phyloP scores from a whole-genome alignment of 306 rosid genomes.

The Dryas drummondii region DNA sequence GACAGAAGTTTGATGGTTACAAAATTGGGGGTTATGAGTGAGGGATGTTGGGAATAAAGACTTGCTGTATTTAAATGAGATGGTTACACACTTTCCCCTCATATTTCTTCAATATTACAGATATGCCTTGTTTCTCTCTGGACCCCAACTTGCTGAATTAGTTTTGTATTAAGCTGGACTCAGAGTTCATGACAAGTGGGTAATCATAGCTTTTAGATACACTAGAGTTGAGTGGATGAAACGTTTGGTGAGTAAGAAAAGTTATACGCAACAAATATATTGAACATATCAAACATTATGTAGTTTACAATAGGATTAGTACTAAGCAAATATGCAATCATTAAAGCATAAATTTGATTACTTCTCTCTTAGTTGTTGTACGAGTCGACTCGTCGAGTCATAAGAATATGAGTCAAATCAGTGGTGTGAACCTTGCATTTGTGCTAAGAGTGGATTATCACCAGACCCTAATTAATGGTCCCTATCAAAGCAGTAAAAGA shows the following conservation, averaged over 20 bases:
- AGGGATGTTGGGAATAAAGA: conserved; percentile 3
- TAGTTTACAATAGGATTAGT: background rate
- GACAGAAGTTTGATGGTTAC: conserved; percentile 6
- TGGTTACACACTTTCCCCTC: conserved; percentile 34
- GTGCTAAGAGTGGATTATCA: conserved; percentile 37
- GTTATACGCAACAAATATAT: background rate
- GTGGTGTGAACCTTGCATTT: conserved; percentile 12
- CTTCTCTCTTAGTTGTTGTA: conserved; percentile 2
- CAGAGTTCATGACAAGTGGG: conserved; percentile 15
- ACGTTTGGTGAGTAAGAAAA: conserved; percentile 12
- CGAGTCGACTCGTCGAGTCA: conserved; percentile 10
- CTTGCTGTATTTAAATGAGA: conserved; percentile 40
- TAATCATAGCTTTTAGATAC: conserved; percentile 1
- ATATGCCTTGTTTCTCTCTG: conserved; percentile 23
- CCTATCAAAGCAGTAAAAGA: conserved; percentile 1
- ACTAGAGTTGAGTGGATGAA: conserved; percentile 11
- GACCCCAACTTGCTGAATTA: conserved; percentile 18
- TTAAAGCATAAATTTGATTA: background rate
- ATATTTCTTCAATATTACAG: conserved; percentile 38
- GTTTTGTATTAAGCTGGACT: background rate
- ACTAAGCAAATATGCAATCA: conserved; percentile 5
- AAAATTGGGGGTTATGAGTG: conserved; percentile 18
- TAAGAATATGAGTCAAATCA: conserved; percentile 6
- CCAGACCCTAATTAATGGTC: conserved; percentile 12
- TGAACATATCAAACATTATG: conserved; percentile 5